Evolutionary conservation across 345 rosid genomes (phyloP), one percentile per base, ranked within the genome.

Genomic region (Dimocarpus longan): DNA sequence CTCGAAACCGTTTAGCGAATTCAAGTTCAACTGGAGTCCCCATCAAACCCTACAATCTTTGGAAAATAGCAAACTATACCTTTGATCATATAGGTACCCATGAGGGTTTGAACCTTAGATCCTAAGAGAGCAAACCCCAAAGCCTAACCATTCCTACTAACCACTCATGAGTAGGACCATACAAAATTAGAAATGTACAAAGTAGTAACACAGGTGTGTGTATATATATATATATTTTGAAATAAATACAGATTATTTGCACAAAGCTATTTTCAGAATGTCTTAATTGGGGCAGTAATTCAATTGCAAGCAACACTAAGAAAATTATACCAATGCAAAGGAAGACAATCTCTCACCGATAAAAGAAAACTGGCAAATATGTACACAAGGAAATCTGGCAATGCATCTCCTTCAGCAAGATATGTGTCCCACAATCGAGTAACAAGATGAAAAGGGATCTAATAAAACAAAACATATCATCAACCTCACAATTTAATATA

Each of bases 391-490:
- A 96, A 96, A 80, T 94, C 98, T 1, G 99, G 98, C 85, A 94
- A 85, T 21, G 98, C 98, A 82, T 96, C 98, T 78, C 99, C 98
- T 87, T 94, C 97, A 37, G 99, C 98, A 52, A 96, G 99, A 82
- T 96, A 96, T 7, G 99, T 96, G 91, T 96, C 99, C 99, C 99
- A 96, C 78, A 96, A 83, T 60, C 99, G 97, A 57, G 85, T 90
- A 70, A 94, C 95, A 54, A 96, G 94, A 85, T 85, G 83, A 79
- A 94, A 96, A 11, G 98, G 98, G 81, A 94, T 93, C 99, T 96
- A 79, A 21, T 71, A 54, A 83, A 60, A 74, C 26, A 82, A 85
- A 80, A 57, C 22, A 52, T 28, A 13, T 60, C 21, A 76, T 83
- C 50, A 83, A 83, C 69, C 70, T 66, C 15, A 40, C 28, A 44